Evolutionary conservation across 768 basidiomycete genomes (phyloP).

Genomic region (Lentinula lateritia): DNA sequence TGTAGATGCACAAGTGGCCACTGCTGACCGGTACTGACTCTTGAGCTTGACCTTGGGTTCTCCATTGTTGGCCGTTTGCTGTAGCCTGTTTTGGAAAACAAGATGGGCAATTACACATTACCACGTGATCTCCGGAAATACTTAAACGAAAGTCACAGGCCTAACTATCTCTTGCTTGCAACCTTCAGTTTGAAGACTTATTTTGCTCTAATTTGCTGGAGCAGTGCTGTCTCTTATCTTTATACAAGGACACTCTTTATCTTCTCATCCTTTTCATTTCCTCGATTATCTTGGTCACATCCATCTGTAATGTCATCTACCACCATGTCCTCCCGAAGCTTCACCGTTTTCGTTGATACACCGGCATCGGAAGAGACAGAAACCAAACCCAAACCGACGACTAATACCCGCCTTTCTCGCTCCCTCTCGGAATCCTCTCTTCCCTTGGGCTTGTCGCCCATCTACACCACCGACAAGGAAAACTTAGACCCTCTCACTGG

Average conservation of each 20-base stretch:
- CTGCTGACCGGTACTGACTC: background rate
- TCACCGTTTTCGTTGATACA: conserved; percentile 61
- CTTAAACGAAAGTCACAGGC: background rate
- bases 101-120: background rate
- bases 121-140: background rate
- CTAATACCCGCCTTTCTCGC: conserved; percentile 18
- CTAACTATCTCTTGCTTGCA: background rate
- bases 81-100: background rate
- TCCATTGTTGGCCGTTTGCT: background rate
- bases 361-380: conserved; percentile 30
- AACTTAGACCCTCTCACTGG: conserved; percentile 76
- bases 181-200: background rate
- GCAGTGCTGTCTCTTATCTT: background rate
- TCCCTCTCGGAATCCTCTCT: conserved; percentile 23
- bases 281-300: background rate
- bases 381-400: conserved; percentile 15
- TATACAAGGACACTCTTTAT: background rate
- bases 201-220: background rate
- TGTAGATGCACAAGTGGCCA: background rate
- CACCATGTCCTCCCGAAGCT: conserved; percentile 50
- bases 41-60: too few species aligned
- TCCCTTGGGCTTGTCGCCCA: conserved; percentile 23
- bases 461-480: conserved; percentile 60
- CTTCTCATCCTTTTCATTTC: background rate
- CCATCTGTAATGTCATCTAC: conserved; percentile 13